These are phyloP conservation scores for Dissophora ornata DNA, from an alignment of 192 early-diverging fungal species.

Conservation along the genomic window DNA sequence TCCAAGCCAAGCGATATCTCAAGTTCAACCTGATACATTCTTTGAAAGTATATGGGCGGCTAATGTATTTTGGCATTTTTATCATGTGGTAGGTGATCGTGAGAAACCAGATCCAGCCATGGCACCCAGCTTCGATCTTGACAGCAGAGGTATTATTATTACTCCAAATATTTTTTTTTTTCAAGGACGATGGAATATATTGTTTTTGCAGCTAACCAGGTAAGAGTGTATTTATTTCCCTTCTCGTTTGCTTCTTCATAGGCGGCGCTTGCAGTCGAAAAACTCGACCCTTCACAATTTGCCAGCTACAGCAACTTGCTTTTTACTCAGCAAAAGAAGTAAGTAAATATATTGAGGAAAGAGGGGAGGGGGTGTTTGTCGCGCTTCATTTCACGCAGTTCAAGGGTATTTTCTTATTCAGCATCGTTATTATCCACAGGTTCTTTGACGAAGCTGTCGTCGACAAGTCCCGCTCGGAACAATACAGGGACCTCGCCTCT, in stretches of 20 bases:
- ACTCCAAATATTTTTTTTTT: not conserved
- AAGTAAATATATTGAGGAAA: slow-evolving; percentile 5
- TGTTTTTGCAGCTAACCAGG: not conserved
- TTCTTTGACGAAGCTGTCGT: slow-evolving; percentile 75
- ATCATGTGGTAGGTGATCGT: slow-evolving; percentile 75
- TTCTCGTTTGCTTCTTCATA: slow-evolving; percentile 16
- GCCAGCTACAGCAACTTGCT: slow-evolving; percentile 62
- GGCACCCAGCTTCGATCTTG: slow-evolving; percentile 81
- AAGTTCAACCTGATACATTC: too few species aligned
- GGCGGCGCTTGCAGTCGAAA: slow-evolving; percentile 78
- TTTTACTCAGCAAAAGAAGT: slow-evolving; percentile 71
- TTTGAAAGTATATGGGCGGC: too few species aligned
- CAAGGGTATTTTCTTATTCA: not conserved
- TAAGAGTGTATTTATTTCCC: slow-evolving; percentile 1
- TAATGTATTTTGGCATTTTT: too few species aligned
- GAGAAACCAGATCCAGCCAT: slow-evolving; percentile 87
- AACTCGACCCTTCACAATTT: slow-evolving; percentile 65
- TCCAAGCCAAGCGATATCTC: too few species aligned
- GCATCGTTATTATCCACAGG: slow-evolving; percentile 18
- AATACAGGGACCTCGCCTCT: slow-evolving; percentile 63
- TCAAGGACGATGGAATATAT: not conserved
- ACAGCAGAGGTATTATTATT: slow-evolving; percentile 83
- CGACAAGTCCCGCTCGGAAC: slow-evolving; percentile 62
- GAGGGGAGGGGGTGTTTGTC: not conserved
- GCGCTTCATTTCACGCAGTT: too few species aligned